Evolutionary conservation across 176 grass and related monocot genomes (phyloP).

Genomic region (Oryza glumipatula): DNA sequence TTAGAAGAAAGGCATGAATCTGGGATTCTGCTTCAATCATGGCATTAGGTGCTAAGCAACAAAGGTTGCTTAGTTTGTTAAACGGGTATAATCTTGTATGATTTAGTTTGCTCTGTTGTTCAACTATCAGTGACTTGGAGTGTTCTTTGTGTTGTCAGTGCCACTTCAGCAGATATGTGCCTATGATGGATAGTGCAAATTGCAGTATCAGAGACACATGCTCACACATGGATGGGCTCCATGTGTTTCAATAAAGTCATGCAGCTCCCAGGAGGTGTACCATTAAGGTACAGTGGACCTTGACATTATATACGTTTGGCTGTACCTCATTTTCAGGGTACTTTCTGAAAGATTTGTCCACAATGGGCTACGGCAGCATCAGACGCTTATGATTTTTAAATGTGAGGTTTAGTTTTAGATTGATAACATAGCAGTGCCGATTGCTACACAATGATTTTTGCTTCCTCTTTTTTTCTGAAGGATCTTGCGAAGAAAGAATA

Average conservation of each 20-base stretch:
- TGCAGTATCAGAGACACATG: conserved; percentile 48
- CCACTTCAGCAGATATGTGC: conserved; percentile 26
- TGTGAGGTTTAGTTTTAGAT: conserved; percentile 29
- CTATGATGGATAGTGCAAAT: conserved; percentile 9
- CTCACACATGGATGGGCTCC: conserved; percentile 70
- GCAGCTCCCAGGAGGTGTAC: conserved; percentile 42
- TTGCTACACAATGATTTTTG: not conserved
- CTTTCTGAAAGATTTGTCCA: conserved; percentile 41
- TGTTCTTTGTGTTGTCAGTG: conserved; percentile 37
- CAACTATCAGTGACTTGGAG: conserved; percentile 5
- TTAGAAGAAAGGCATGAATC: not conserved
- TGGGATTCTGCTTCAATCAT: conserved; percentile 10
- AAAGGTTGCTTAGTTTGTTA: conserved; percentile 10
- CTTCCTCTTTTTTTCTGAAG: not conserved
- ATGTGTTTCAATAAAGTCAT: conserved; percentile 55
- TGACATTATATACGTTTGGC: conserved; percentile 37
- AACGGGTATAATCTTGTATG: conserved; percentile 13
- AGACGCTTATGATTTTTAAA: conserved; percentile 34
- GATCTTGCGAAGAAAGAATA: conserved; percentile 30
- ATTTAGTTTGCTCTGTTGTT: conserved; percentile 6
- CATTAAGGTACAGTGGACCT: conserved; percentile 46
- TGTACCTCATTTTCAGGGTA: conserved; percentile 39
- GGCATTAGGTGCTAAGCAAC: not conserved
- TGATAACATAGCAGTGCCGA: not conserved
- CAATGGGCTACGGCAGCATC: not conserved